Evolutionary conservation across 257 asterid genomes (phyloP).

Genomic region (Nicotiana tomentosiformis): DNA sequence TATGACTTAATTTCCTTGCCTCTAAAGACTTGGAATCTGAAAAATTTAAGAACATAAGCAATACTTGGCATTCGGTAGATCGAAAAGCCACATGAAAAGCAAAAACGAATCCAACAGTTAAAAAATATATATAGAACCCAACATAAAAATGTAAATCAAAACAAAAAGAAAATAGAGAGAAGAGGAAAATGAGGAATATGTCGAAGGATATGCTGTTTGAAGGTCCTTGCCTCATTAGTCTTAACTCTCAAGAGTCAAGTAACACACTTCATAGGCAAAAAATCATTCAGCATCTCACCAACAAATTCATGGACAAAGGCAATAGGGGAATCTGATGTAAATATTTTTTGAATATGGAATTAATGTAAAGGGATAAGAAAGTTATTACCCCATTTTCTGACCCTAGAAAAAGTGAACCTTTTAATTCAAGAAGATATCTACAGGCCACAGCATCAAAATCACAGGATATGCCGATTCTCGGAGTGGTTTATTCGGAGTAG

Average conservation of each 20-base stretch:
- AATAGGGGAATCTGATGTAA: slow-evolving; percentile 21
- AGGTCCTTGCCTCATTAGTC: background rate
- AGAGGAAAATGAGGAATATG: background rate
- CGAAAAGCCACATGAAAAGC: background rate
- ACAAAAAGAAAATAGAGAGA: background rate
- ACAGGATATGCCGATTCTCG: slow-evolving; percentile 34
- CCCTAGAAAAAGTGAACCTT: background rate
- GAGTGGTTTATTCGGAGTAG: slow-evolving; percentile 24
- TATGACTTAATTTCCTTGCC: background rate
- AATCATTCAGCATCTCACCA: background rate
- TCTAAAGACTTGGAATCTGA: background rate
- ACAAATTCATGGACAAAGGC: slow-evolving; percentile 9
- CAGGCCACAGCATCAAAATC: slow-evolving; percentile 4
- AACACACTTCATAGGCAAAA: background rate
- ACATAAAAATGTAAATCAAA: no score
- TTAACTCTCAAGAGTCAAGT: background rate
- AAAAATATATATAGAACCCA: background rate
- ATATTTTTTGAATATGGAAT: background rate
- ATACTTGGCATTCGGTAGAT: background rate
- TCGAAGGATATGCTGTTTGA: background rate
- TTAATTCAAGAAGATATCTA: background rate
- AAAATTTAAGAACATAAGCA: background rate
- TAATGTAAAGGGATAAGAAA: slow-evolving; percentile 5
- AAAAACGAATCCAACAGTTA: background rate
- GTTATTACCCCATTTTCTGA: slow-evolving; percentile 16